Conservation (phyloP, 495 filamentous ascomycete species). For the Neurospora cerealis region DNA sequence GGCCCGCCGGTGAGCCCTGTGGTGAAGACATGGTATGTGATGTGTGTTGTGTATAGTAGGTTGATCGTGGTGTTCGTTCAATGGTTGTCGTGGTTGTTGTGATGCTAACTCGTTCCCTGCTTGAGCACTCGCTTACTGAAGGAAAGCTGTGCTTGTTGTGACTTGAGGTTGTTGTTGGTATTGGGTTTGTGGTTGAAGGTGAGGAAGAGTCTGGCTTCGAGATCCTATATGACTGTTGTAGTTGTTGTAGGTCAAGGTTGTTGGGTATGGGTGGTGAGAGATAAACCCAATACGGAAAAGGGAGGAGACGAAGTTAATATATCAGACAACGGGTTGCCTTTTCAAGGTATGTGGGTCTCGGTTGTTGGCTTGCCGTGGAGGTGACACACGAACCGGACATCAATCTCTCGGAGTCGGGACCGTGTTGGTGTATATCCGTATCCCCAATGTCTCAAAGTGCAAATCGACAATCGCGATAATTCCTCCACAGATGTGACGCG, state of each 20-base stretch:
- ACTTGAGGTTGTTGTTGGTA: background rate
- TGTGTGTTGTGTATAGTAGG: background rate
- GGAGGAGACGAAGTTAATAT: background rate
- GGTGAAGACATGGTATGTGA: conserved; percentile 17
- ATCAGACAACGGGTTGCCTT: background rate
- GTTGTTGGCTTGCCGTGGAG: background rate
- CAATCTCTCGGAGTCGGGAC: background rate
- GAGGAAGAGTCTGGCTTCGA: background rate
- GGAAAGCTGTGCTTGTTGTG: background rate
- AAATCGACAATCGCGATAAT: background rate
- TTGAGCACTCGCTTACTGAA: background rate
- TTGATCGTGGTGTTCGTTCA: background rate
- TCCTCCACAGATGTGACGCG: background rate
- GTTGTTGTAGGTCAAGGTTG: background rate
- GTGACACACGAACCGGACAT: background rate
- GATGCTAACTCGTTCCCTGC: background rate
- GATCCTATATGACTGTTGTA: background rate
- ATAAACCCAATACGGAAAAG: background rate
- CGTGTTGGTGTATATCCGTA: background rate
- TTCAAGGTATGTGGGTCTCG: background rate
- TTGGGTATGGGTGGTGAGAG: background rate
- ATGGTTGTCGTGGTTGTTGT: background rate
- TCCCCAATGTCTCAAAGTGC: background rate
- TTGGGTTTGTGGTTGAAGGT: background rate
- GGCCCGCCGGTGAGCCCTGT: conserved; percentile 14